These are phyloP conservation scores for Epichloe gansuensis DNA, from an alignment of 2,329 filamentous ascomycete species.

Conservation along the genomic window DNA sequence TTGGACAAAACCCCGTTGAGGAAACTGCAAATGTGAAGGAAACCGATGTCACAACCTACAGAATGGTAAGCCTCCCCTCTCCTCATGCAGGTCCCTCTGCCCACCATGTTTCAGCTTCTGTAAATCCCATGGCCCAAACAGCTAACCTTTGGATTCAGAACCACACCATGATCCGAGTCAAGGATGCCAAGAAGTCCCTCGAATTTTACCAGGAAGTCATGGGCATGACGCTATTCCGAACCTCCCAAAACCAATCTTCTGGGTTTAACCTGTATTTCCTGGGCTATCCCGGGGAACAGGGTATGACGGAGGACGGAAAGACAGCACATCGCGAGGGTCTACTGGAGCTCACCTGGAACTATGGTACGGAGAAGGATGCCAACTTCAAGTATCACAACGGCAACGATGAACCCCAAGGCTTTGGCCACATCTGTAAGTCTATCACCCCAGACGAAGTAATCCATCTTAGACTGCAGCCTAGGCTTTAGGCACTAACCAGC, in stretches of 20 bases:
- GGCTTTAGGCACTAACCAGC: conserved; percentile 10
- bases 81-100: neutral
- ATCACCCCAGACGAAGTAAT: neutral
- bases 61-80: conserved; percentile 35
- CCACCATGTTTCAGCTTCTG: neutral
- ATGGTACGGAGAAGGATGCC: conserved; percentile 73
- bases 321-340: conserved; percentile 65
- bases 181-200: conserved; percentile 60
- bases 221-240: conserved; percentile 75
- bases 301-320: conserved; percentile 36
- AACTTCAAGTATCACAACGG: conserved; percentile 83
- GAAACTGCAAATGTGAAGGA: conserved; percentile 58
- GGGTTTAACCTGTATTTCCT: conserved; percentile 91
- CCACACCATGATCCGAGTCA: conserved; percentile 92
- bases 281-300: conserved; percentile 54
- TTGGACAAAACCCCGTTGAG: conserved; percentile 58
- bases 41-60: conserved; percentile 65
- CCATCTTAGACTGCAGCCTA: neutral
- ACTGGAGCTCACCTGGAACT: conserved; percentile 79
- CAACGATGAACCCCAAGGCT: conserved; percentile 83
- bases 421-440: conserved; percentile 75
- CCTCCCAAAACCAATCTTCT: conserved; percentile 52
- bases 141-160: conserved; percentile 36
- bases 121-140: too few species aligned
- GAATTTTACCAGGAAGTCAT: conserved; percentile 76